Base-by-base conservation (phyloP, 495 filamentous ascomycete species). In the Hypoxylon crocopeplum region DNA sequence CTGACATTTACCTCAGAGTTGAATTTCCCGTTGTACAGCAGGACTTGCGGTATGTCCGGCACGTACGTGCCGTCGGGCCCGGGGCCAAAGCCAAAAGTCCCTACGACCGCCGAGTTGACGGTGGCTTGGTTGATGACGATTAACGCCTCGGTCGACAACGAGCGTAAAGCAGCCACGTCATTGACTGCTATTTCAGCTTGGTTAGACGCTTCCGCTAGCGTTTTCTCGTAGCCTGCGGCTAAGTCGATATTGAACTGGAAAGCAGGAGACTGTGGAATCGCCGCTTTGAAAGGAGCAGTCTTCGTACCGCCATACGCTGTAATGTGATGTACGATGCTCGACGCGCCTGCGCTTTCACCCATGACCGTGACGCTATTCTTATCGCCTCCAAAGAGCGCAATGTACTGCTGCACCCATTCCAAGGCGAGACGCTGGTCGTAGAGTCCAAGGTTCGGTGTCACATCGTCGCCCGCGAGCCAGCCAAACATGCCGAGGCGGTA, bases 361-460 rank as follows among this genome's bases (percentile, higher is more conserved):
- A 83, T 79, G 5, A 88, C 79, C 1, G 88, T 90, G 8, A 89
- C 80, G 38, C 72, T 67, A 5, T 70, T 60, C 0, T 79, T 70
- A 60, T 88, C 79, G 3, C 88, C 88, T 5, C 87, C 86, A 62
- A 90, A 90, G 0, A 78, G 67, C 34, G 73, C 67, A 44, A 90
- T 88, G 53, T 89, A 75, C 45, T 80, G 71, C 55, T 87, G 79
- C 7, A 90, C 77, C 88, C 88, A 90, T 27, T 87, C 69, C 10
- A 91, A 70, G 4, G 84, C 87, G 20, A 84, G 66, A 0, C 81
- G 77, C 56, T 90, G 87, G 58, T 91, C 88, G 17, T 77, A 72
- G 1, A 90, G 73, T 1, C 83, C 88, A 2, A 80, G 77, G 59
- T 91, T 91, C 3, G 81, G 74, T 7, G 72, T 77, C 0, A 82